phyloP scores from a whole-genome alignment of 176 grass and related monocot genomes.

The Pontederia paniculata region DNA sequence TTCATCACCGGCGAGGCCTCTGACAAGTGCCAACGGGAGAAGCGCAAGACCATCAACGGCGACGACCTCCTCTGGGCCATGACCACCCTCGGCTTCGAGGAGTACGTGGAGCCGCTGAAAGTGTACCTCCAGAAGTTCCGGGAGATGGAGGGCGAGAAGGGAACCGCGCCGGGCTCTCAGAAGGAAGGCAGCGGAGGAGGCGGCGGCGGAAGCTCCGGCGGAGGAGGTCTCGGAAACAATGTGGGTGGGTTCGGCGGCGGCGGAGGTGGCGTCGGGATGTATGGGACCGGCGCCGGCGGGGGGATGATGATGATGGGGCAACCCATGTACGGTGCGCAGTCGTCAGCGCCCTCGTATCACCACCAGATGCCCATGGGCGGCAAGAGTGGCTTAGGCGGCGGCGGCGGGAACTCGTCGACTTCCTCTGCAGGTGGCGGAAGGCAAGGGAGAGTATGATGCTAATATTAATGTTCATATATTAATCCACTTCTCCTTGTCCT shows the following conservation, averaged over 20 bases:
- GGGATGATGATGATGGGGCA: constrained; percentile 55
- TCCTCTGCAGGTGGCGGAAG: constrained; percentile 22
- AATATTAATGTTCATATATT: too few species aligned
- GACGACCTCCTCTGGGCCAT: too few species aligned
- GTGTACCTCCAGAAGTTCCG: too few species aligned
- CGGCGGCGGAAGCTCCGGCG: constrained; percentile 5
- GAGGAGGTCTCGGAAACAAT: constrained; percentile 14
- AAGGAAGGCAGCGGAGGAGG: neutral
- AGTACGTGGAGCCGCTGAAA: too few species aligned
- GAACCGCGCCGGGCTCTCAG: constrained; percentile 2
- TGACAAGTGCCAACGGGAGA: too few species aligned
- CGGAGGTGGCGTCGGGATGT: neutral
- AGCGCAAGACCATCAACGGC: too few species aligned
- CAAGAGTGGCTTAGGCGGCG: constrained; percentile 10
- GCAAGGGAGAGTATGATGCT: constrained; percentile 24
- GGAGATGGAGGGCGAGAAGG: too few species aligned
- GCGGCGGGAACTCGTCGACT: constrained; percentile 22
- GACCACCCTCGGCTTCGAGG: too few species aligned
- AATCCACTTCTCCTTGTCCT: too few species aligned
- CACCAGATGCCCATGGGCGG: constrained; percentile 42
- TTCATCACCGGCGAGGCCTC: too few species aligned
- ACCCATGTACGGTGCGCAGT: constrained; percentile 41
- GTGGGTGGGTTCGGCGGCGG: constrained; percentile 18
- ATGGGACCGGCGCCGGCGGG: constrained; percentile 1
- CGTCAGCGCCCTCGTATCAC: constrained; percentile 1